Conservation (phyloP, 1,139 yeast genomes). For the Protomyces pachydermus region DNA sequence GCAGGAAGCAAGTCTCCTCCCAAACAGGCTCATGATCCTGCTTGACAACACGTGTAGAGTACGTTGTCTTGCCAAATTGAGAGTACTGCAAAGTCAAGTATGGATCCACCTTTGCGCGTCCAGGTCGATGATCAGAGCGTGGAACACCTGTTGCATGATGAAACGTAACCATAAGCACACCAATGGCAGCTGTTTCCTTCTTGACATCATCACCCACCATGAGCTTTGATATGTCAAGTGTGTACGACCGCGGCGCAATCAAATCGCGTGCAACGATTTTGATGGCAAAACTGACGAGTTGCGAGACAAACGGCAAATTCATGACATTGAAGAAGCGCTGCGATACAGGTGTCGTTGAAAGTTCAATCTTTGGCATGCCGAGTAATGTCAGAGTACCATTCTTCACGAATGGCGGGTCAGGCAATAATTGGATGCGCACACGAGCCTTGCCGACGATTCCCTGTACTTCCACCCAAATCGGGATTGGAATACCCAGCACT, state of each 20-base stretch:
- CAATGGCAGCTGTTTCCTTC: constrained; percentile 28
- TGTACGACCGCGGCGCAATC: constrained; percentile 25
- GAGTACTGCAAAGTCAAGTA: constrained; percentile 25
- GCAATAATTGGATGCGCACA: constrained; percentile 25
- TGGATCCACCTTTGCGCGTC: constrained; percentile 26
- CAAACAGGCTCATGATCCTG: constrained; percentile 27
- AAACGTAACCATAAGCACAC: constrained; percentile 22
- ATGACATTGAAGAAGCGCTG: constrained; percentile 25
- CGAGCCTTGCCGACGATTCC: constrained; percentile 27
- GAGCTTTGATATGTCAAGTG: constrained; percentile 26
- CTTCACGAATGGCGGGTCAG: constrained; percentile 29
- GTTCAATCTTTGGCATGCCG: constrained; percentile 29
- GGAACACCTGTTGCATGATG: constrained; percentile 25
- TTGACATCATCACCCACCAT: constrained; percentile 30
- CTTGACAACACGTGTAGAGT: constrained; percentile 27
- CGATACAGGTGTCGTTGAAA: constrained; percentile 27
- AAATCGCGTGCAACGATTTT: constrained; percentile 24
- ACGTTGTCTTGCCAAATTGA: constrained; percentile 25
- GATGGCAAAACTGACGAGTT: constrained; percentile 25
- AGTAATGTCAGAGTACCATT: constrained; percentile 26
- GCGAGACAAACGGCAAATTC: constrained; percentile 27
- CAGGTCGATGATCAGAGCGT: constrained; percentile 23
- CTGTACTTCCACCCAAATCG: constrained; percentile 27
- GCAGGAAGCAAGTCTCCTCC: constrained; percentile 27
- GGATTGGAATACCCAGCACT: constrained; percentile 27